phyloP scores from a whole-genome alignment of 148 eudicot species.

The Dysphania ambrosioides region DNA sequence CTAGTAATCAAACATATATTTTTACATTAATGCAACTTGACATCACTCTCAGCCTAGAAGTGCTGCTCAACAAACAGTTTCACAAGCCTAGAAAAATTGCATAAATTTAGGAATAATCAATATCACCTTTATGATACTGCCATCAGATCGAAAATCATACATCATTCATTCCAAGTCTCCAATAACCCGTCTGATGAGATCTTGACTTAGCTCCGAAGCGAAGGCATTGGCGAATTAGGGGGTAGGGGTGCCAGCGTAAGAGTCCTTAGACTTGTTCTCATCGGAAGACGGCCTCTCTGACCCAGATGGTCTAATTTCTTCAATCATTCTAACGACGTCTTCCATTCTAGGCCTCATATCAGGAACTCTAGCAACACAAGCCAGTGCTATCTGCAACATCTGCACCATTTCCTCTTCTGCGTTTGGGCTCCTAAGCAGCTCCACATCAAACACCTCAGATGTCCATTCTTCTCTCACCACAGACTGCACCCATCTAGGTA shows the following conservation, averaged over 20 bases:
- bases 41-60: slow-evolving; percentile 6
- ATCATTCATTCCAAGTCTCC: not conserved
- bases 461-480: slow-evolving; percentile 97
- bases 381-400: slow-evolving; percentile 79
- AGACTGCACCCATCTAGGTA: slow-evolving; percentile 91
- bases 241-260: slow-evolving; percentile 58
- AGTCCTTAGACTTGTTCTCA: slow-evolving; percentile 65
- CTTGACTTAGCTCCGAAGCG: not conserved
- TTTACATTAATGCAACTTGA: slow-evolving; percentile 9
- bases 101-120: slow-evolving; percentile 1
- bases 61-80: slow-evolving; percentile 9
- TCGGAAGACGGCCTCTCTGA: slow-evolving; percentile 55
- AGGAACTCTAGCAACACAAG: slow-evolving; percentile 59
- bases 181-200: not conserved
- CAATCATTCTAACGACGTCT: slow-evolving; percentile 77
- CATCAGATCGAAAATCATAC: not conserved
- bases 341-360: slow-evolving; percentile 71
- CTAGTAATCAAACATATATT: not conserved
- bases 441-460: slow-evolving; percentile 82
- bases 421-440: slow-evolving; percentile 49
- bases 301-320: slow-evolving; percentile 54
- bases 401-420: slow-evolving; percentile 92
- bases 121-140: slow-evolving; percentile 5
- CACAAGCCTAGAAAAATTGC: slow-evolving; percentile 8
- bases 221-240: slow-evolving; percentile 11